Percentiles rank a stretch among this genome's conserved stretches.
Evolutionary conservation across 352 stramenopile genomes (phyloP).

Genomic region (Salisapilia sapeloensis): DNA sequence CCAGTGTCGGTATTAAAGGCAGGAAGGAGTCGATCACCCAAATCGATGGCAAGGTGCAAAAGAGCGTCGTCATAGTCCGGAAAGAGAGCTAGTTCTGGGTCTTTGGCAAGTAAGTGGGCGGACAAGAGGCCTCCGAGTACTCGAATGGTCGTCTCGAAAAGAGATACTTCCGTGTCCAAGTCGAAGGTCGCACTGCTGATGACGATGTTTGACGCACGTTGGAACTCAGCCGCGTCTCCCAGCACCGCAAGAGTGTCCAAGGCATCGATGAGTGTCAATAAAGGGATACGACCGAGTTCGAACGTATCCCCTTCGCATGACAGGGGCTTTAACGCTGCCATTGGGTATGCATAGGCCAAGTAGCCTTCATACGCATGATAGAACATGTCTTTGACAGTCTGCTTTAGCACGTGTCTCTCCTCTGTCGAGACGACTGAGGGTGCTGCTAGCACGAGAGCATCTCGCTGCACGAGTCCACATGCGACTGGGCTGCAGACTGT

Average conservation of each 20-base stretch:
- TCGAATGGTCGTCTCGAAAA: slow-evolving; percentile 91
- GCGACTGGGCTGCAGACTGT: slow-evolving; percentile 55
- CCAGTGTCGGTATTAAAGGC: slow-evolving; percentile 92
- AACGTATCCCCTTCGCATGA: slow-evolving; percentile 53
- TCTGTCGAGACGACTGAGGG: slow-evolving; percentile 29
- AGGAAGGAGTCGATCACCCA: slow-evolving; percentile 89
- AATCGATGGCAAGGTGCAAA: slow-evolving; percentile 85
- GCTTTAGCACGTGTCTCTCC: slow-evolving; percentile 24
- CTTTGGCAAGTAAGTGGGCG: slow-evolving; percentile 66
- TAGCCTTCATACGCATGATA: slow-evolving; percentile 82
- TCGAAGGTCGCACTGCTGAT: slow-evolving; percentile 50
- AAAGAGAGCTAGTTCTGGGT: slow-evolving; percentile 34
- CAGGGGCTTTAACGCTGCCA: slow-evolving; percentile 59
- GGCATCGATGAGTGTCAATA: slow-evolving; percentile 85
- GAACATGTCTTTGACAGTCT: slow-evolving; percentile 78
- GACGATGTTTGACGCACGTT: slow-evolving; percentile 43
- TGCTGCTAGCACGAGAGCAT: slow-evolving; percentile 45
- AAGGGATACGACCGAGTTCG: slow-evolving; percentile 58
- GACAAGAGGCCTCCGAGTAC: slow-evolving; percentile 83
- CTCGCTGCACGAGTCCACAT: slow-evolving; percentile 47
- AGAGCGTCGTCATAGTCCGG: slow-evolving; percentile 85
- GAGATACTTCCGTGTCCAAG: slow-evolving; percentile 77
- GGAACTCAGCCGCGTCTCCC: slow-evolving; percentile 58
- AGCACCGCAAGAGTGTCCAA: slow-evolving; percentile 83
- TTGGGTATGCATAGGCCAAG: slow-evolving; percentile 64